A percentile compares a stretch with the other conserved stretches of the same genome.
Conservation (phyloP, 345 rosid species). For the Aegle marmelos region DNA sequence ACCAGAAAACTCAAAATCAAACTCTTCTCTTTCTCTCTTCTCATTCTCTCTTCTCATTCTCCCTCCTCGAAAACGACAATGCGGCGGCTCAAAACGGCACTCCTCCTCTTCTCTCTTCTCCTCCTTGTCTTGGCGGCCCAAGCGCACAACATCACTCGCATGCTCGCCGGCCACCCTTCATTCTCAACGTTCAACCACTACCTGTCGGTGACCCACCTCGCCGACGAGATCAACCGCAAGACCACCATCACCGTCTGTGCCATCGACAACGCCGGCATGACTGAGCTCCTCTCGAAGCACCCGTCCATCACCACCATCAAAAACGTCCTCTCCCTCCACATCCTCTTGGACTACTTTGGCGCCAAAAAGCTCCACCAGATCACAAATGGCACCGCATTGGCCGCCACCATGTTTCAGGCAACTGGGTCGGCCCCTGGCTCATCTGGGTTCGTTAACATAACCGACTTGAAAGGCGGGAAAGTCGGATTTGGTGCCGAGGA, state of each 20-base stretch:
- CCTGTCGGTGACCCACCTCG: slow-evolving; percentile 80
- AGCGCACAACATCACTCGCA: slow-evolving; percentile 76
- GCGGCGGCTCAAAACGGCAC: slow-evolving; percentile 20
- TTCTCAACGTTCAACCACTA: slow-evolving; percentile 88
- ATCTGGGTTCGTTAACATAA: slow-evolving; percentile 86
- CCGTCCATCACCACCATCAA: slow-evolving; percentile 68
- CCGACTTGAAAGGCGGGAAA: slow-evolving; percentile 79
- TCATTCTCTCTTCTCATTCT: not conserved
- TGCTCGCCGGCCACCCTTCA: slow-evolving; percentile 63
- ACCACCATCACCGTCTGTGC: slow-evolving; percentile 89
- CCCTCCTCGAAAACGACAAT: slow-evolving; percentile 18
- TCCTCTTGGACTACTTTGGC: slow-evolving; percentile 93
- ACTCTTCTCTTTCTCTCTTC: not conserved
- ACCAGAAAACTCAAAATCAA: too few species aligned
- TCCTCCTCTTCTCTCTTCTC: slow-evolving; percentile 22
- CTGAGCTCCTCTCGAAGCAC: slow-evolving; percentile 50
- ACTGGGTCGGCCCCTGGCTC: slow-evolving; percentile 83
- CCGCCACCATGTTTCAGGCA: slow-evolving; percentile 91
- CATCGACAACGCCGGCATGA: slow-evolving; percentile 81
- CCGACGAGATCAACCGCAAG: slow-evolving; percentile 74
- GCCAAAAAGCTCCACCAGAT: slow-evolving; percentile 92
- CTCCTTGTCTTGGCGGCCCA: slow-evolving; percentile 17
- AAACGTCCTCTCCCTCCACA: slow-evolving; percentile 85
- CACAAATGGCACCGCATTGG: slow-evolving; percentile 75
- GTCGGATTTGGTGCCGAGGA: slow-evolving; percentile 73